A percentile compares a stretch with the other conserved stretches of the same genome.
These are phyloP conservation scores for Leccinum arenicola DNA, from an alignment of 768 basidiomycete genomes.

Conservation along the genomic window DNA sequence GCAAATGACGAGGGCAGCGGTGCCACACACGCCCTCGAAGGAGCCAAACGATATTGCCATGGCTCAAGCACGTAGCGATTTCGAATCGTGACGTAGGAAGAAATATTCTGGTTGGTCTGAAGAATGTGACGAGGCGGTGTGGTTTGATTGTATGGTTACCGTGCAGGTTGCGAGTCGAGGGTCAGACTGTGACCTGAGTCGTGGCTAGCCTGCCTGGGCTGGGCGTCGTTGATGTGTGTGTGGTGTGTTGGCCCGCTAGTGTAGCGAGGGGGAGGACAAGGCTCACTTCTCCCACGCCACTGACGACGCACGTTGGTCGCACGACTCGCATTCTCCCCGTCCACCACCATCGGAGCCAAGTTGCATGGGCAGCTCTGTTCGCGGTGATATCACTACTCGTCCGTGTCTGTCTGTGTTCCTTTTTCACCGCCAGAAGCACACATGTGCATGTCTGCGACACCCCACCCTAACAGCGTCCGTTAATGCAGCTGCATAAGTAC, in stretches of 20 bases:
- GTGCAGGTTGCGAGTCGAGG: constrained; percentile 6
- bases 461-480: constrained; percentile 6
- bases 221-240: constrained; percentile 11
- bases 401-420: not conserved
- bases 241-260: constrained; percentile 10
- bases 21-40: constrained; percentile 86
- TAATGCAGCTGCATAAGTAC: not conserved
- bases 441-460: not conserved
- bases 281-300: constrained; percentile 26
- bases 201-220: constrained; percentile 3
- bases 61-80: constrained; percentile 5
- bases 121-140: not conserved
- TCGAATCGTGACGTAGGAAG: constrained; percentile 1
- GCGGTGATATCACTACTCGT: not conserved
- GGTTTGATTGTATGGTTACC: constrained; percentile 3
- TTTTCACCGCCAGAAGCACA: not conserved
- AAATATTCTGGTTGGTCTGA: not conserved
- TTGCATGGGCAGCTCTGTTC: constrained; percentile 1
- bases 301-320: constrained; percentile 3
- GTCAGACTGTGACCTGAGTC: constrained; percentile 9
- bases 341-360: constrained; percentile 1
- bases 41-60: constrained; percentile 89
- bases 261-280: constrained; percentile 15
- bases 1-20: constrained; percentile 92
- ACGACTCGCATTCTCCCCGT: not conserved